A percentile compares a stretch with the other conserved stretches of the same genome.
Evolutionary conservation across 306 rosid genomes (phyloP).

Genomic region (Cicer chorassanicum): DNA sequence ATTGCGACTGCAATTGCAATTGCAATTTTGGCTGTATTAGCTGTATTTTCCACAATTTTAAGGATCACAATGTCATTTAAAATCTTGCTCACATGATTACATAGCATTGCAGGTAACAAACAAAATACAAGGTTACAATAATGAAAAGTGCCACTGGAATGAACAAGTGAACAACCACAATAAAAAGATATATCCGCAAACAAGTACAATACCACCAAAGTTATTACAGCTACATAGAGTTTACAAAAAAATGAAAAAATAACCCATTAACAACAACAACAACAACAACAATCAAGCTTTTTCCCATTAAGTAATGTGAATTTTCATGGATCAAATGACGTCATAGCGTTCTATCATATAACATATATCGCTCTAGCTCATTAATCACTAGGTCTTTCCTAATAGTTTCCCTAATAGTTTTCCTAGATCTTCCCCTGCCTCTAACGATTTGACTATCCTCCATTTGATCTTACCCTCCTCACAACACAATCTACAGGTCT

Average conservation of each 20-base stretch:
- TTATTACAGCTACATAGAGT: not conserved
- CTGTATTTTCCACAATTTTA: not conserved
- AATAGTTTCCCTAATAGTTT: too few relatives aligned
- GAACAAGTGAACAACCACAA: constrained; percentile 22
- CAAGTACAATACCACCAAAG: constrained; percentile 18
- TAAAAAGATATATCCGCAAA: constrained; percentile 12
- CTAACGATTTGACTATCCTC: too few relatives aligned
- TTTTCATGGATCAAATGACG: too few relatives aligned
- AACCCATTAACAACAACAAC: constrained; percentile 4
- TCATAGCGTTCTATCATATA: too few relatives aligned
- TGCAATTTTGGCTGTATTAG: not conserved
- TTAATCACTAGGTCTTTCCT: too few relatives aligned
- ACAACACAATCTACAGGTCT: too few relatives aligned
- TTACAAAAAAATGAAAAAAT: not conserved
- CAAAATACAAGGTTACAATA: not conserved
- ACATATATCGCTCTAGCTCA: too few relatives aligned
- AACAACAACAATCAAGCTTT: too few relatives aligned
- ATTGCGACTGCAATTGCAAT: not conserved
- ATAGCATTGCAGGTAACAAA: constrained; percentile 24
- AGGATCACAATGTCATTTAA: not conserved
- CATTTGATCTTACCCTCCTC: too few relatives aligned
- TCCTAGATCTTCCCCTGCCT: too few relatives aligned
- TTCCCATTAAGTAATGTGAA: too few relatives aligned
- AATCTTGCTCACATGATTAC: constrained; percentile 7
- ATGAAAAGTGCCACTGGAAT: constrained; percentile 1